Base-by-base conservation (phyloP, 495 filamentous ascomycete genomes). In the Pseudevernia furfuracea region DNA sequence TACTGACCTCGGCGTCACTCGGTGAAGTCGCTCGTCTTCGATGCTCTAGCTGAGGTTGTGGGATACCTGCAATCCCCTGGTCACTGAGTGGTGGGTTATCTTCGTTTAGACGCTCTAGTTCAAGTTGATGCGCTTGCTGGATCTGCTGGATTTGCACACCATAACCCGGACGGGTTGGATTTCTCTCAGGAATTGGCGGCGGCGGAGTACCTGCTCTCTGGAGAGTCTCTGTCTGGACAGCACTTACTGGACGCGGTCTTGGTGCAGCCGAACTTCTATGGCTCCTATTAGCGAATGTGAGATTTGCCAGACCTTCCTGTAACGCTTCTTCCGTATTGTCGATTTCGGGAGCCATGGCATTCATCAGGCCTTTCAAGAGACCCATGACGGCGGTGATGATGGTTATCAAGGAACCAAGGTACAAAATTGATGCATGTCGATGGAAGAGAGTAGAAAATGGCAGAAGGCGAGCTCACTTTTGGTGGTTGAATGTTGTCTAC, bases 401-500 rank as follows among this genome's bases (percentile, higher is more conserved):
- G 38, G 15, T 30, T 57, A 12, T 63, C 39, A 17, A 17, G 30
- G 41, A 3, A 44, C 1, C 6, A 19, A 34, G 2, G 52, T 32
- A 46, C 25, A 11, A 43, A 43, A 19, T 17, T 28, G 37, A 30
- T 55, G 12, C 21, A 44, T 60, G 15, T 8, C 30, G 38, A 12
- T 43, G 25, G 17, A 23, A 15, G 1, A 36, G 21, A 19, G 39
- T 19, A 58, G 30, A 28, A 38, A 21, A 58, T 12, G 36, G 21
- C 14, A 37, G 37, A 23, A 30, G 5, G 21, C 5, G 61, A 23
- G 52, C 61, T 63, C 41, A 63, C 61, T 63, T n/a, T 56, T 32
- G 53, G 53, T 58, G 28, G 30, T 34, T 25, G 30, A 44, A 56
- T 32, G 25, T 4, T 14, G 58, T 57, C 39, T 58, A 58, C 30